Percentiles rank a stretch among this genome's conserved stretches.
Conservation (phyloP, 345 rosid genomes). For the Iberis pinnata region DNA sequence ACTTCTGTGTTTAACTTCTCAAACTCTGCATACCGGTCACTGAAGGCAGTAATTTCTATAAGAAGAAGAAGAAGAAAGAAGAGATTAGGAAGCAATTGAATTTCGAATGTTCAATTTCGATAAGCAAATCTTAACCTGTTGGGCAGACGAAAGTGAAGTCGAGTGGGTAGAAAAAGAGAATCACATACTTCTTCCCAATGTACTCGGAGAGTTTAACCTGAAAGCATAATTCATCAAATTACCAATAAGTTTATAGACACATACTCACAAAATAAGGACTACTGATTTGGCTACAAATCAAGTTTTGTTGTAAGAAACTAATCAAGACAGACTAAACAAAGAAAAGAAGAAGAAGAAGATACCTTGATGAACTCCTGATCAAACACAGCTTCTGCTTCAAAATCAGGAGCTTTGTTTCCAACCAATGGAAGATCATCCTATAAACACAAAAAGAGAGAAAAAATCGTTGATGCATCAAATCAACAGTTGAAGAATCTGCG, state of each 20-base stretch:
- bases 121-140: conserved; percentile 48
- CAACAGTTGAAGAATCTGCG: not conserved
- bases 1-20: conserved; percentile 75
- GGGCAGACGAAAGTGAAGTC: conserved; percentile 98
- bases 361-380: conserved; percentile 96
- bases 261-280: not conserved
- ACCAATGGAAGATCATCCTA: conserved; percentile 76
- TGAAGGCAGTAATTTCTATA: conserved; percentile 87
- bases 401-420: conserved; percentile 81
- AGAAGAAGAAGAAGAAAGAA: not conserved
- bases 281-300: not conserved
- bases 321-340: not conserved
- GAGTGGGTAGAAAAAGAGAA: conserved; percentile 90
- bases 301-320: conserved; percentile 1
- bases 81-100: not conserved
- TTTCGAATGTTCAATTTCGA: not conserved
- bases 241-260: not conserved
- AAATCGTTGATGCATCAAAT: not conserved
- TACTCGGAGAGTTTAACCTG: conserved; percentile 87
- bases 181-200: conserved; percentile 86
- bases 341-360: not conserved
- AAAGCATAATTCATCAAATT: conserved; percentile 15
- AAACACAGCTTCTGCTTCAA: conserved; percentile 95
- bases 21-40: conserved; percentile 73
- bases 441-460: conserved; percentile 4